phyloP scores from a whole-genome alignment of 768 basidiomycete species.

The Kwoniella shandongensis region DNA sequence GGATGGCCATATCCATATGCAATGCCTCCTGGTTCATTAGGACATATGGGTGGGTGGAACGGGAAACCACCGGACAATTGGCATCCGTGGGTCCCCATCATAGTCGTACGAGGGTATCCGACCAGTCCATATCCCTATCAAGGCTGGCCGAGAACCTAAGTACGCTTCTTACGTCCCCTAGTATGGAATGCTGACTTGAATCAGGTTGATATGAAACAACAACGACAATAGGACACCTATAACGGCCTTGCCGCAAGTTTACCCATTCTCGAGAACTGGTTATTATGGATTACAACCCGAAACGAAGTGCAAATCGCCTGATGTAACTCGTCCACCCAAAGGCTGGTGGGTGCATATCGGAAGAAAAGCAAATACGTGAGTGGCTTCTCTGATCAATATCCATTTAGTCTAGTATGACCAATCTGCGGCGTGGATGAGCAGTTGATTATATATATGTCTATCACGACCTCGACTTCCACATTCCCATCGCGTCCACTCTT shows the following conservation, averaged over 20 bases:
- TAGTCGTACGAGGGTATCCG: constrained; percentile 11
- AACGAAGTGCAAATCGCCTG: background rate
- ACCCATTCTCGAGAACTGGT: constrained; percentile 44
- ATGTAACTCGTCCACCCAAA: background rate
- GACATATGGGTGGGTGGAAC: constrained; percentile 24
- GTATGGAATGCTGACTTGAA: constrained; percentile 9
- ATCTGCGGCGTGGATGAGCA: background rate
- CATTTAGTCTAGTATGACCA: too few species aligned
- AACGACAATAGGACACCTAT: constrained; percentile 26
- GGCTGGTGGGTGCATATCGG: constrained; percentile 11
- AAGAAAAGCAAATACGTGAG: constrained; percentile 5
- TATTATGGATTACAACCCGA: constrained; percentile 38
- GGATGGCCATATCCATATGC: constrained; percentile 42
- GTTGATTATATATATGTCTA: constrained; percentile 2
- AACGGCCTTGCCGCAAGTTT: constrained; percentile 37
- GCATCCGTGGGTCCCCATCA: constrained; percentile 47
- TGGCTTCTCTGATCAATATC: background rate
- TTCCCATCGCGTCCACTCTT: too few species aligned
- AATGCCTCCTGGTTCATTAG: constrained; percentile 27
- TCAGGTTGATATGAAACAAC: background rate
- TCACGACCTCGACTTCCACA: too few species aligned
- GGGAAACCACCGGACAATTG: constrained; percentile 43
- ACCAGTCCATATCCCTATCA: constrained; percentile 19
- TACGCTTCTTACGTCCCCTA: constrained; percentile 6
- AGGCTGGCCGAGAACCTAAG: constrained; percentile 19